Base-by-base conservation (phyloP, 2,329 filamentous ascomycete species). In the Neonectria hederae region DNA sequence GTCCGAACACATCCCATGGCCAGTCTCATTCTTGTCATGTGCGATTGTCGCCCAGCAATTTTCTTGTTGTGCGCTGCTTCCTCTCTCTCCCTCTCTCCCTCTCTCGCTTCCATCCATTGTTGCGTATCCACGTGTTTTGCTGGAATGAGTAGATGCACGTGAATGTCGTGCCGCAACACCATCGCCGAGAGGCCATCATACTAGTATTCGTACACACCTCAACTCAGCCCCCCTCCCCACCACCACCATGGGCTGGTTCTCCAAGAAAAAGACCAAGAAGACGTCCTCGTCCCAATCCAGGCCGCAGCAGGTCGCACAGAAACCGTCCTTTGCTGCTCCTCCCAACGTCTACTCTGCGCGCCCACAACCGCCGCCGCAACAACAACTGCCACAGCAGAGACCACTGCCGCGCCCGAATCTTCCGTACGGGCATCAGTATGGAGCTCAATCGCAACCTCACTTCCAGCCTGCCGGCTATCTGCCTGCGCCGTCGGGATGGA, bases 231-330 rank as follows among this genome's bases (percentile, higher is more conserved):
- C 35, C 32, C 11, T 4, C 5, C 13, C 6, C 35, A 3, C 35
- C 13, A n/a, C 66, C 59, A 66, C 54, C 28, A 77, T 77, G 75
- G 74, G 75, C 35, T 75, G 73, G 70, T 76, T 76, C 65, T 68
- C 68, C 38, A 64, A 42, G 30, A 73, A 64, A 49, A 75, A 71
- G 66, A 55, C 60, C 40, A 71, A 69, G 40, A 68, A 66, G 56
- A 21, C 48, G 19, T 14, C 28, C 13, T 51, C 48, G 32, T 32
- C 48, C 17, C 26, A 21, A 21, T 10, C 51, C 28, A 21, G 14
- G 22, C 30, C 30, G n/a, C 51, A 53, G 19, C 51, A 60, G 48
- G 38, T 40, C 54, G 19, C 30, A 51, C 26, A 32, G 5, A 65
- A 63, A 46, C 63, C 66, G 5, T 62, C 67, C 5, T 43, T 69